A percentile compares a stretch with the other conserved stretches of the same genome.
These are phyloP conservation scores for Claviceps monticola DNA, from an alignment of 2,329 filamentous ascomycete species.

Conservation along the genomic window DNA sequence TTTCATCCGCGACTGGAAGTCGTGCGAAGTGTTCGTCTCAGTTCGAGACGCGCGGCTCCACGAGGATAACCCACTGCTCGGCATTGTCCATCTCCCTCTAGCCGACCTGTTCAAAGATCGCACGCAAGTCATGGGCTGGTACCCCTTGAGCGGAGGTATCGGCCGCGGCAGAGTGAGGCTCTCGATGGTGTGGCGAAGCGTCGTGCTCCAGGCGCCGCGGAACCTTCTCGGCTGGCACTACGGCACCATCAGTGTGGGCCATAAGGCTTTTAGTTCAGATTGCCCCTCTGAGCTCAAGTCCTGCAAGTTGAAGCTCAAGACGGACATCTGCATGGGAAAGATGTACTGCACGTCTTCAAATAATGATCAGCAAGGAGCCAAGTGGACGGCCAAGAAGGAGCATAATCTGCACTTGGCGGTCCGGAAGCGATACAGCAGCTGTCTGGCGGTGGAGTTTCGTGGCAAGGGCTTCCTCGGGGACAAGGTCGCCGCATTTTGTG, in stretches of 20 bases:
- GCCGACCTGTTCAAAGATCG: conserved; percentile 45
- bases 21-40: conserved; percentile 51
- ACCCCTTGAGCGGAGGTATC: conserved; percentile 57
- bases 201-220: conserved; percentile 46
- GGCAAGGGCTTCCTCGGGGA: conserved; percentile 30
- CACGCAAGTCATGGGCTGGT: conserved; percentile 52
- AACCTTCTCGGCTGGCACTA: conserved; percentile 56
- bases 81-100: conserved; percentile 55
- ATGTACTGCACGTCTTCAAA: conserved; percentile 29
- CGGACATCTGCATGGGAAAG: conserved; percentile 43
- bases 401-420: conserved; percentile 36
- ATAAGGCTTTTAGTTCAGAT: conserved; percentile 27
- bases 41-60: conserved; percentile 55
- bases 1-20: conserved; percentile 55
- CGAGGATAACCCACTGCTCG: conserved; percentile 56
- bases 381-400: conserved; percentile 40
- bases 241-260: conserved; percentile 53
- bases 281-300: conserved; percentile 33
- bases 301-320: conserved; percentile 44
- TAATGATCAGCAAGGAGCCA: conserved; percentile 20
- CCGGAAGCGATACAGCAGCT: conserved; percentile 40
- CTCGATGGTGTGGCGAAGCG: conserved; percentile 59
- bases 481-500: conserved; percentile 44
- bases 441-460: conserved; percentile 43
- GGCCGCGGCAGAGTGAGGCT: conserved; percentile 56